Conservation (phyloP, 2,329 filamentous ascomycete genomes). For the Tolypocladium ophioglossoides region DNA sequence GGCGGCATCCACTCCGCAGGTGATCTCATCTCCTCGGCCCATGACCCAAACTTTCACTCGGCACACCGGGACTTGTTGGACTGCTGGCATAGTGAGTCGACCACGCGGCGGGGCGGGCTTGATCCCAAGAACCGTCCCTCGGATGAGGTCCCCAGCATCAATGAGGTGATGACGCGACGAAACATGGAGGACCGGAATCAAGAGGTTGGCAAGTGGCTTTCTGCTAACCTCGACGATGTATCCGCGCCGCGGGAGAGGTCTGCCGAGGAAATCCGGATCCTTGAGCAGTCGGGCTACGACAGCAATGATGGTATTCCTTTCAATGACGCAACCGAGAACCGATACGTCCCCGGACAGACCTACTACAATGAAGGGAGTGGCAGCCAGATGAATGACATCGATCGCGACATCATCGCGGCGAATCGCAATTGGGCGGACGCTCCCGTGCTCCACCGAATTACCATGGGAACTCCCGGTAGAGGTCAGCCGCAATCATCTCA, state of each 20-base stretch:
- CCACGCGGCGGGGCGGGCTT: slow-evolving; percentile 33
- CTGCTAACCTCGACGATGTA: slow-evolving; percentile 18
- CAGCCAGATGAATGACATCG: slow-evolving; percentile 31
- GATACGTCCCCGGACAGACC: slow-evolving; percentile 34
- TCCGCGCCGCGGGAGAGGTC: slow-evolving; percentile 14
- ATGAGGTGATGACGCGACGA: slow-evolving; percentile 33
- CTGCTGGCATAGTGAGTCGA: slow-evolving; percentile 27
- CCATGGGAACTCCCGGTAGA: slow-evolving; percentile 13
- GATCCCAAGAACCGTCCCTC: slow-evolving; percentile 34
- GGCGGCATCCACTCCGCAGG: slow-evolving; percentile 27
- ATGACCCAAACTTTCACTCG: slow-evolving; percentile 8
- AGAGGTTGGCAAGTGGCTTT: slow-evolving; percentile 41
- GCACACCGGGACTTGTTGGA: slow-evolving; percentile 28
- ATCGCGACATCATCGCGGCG: slow-evolving; percentile 38
- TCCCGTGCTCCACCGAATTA: slow-evolving; percentile 36
- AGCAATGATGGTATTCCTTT: slow-evolving; percentile 33
- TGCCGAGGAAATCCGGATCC: slow-evolving; percentile 11
- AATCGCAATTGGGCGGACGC: slow-evolving; percentile 38
- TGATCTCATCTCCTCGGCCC: slow-evolving; percentile 22
- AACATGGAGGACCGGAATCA: slow-evolving; percentile 35
- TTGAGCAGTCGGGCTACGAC: slow-evolving; percentile 13
- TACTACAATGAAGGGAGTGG: slow-evolving; percentile 33
- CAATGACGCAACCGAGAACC: slow-evolving; percentile 39
- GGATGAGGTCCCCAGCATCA: slow-evolving; percentile 35
- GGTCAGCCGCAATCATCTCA: slow-evolving; percentile 40